Evolutionary conservation across 345 rosid genomes (phyloP).

Genomic region (Populus euphratica): DNA sequence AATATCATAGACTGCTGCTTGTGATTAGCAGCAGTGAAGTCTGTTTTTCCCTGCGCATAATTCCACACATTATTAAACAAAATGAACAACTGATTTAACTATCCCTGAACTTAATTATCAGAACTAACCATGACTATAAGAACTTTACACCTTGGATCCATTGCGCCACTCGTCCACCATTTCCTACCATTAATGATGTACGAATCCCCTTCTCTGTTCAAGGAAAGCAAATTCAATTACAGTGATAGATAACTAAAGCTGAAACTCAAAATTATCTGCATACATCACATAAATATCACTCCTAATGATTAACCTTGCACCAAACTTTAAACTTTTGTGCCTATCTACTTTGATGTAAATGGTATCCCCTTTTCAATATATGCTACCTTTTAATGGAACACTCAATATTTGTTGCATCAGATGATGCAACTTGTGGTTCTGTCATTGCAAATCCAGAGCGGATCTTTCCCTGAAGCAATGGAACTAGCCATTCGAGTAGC

Average conservation of each 20-base stretch:
- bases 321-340: background rate
- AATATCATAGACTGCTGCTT: conserved; percentile 96
- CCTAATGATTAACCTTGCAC: background rate
- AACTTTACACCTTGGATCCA: conserved; percentile 96
- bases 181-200: conserved; percentile 83
- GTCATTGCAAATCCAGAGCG: conserved; percentile 99
- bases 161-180: conserved; percentile 99
- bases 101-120: background rate
- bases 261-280: conserved; percentile 6
- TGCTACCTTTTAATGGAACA: conserved; percentile 80
- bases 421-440: conserved; percentile 97
- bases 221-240: conserved; percentile 7
- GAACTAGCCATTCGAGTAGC: conserved; percentile 77
- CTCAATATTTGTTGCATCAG: conserved; percentile 97
- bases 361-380: background rate
- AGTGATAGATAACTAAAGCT: conserved; percentile 1
- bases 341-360: background rate
- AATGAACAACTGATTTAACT: conserved; percentile 6
- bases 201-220: conserved; percentile 70
- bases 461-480: conserved; percentile 84
- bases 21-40: conserved; percentile 71
- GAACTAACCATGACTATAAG: conserved; percentile 93
- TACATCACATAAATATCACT: background rate
- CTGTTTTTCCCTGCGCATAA: conserved; percentile 76
- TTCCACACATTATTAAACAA: conserved; percentile 9